Base-by-base conservation (phyloP, 1,139 yeast genomes). In the Blastobotrys arbuscula region DNA sequence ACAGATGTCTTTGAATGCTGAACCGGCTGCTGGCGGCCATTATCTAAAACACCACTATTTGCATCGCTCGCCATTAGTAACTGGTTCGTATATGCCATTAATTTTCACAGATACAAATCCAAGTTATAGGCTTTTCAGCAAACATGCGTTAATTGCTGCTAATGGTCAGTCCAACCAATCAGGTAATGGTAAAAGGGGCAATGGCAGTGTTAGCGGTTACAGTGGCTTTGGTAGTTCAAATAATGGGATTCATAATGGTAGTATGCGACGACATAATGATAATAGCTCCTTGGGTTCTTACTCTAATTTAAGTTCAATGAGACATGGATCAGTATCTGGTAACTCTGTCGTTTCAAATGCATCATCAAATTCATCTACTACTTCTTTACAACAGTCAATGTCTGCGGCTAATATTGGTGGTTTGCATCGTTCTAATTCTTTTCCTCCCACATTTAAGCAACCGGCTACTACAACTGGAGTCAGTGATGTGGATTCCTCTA, bases 11-110 rank as follows among this genome's bases (percentile, higher is more conserved):
- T 61, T 75, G 39, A 51, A 59, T 1, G 62, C 67, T n/a, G 81
- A 78, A 53, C 75, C 79, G 0, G 68, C 74, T 10, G 56, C 63
- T 15, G 59, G 68, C 21, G 77, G 78, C n/a, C 59, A 67, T 26
- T 75, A 72, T 52, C 62, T 70, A 36, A 65, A 67, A 45, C 63
- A 62, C 39, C 76, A 75, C 55, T 68, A 68, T 50, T 56, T 64
- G 6, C 73, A 77, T 28, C 66, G 74, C 58, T 69, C 77, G 31
- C 81, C 76, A 1, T 60, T 82, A 43, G 64, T 76, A 26, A 69
- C 75, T 3, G 88, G 87, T 2, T 73, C 82, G 2, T 79, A 77
- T 55, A 63, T 81, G 15, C 84, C 89, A 1, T 69, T 82, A 13
- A 58, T 82, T 45, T 82, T 82, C 59, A 79, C 83, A 3, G 79